These are phyloP conservation scores for Blastobotrys illinoisensis DNA, from an alignment of 1,139 yeast genomes.

Conservation along the genomic window DNA sequence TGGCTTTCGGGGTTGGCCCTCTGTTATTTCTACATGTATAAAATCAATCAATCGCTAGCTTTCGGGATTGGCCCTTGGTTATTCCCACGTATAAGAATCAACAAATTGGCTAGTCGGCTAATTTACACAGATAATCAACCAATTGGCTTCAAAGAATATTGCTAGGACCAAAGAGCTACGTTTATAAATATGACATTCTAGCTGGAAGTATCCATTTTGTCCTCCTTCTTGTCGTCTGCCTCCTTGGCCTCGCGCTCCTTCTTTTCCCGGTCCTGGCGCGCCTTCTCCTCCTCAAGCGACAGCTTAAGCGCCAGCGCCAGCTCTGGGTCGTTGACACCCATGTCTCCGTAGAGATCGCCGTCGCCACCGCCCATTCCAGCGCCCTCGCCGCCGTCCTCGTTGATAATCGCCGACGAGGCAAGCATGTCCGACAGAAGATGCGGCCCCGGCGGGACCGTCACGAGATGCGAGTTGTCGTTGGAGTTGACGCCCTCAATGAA, in stretches of 20 bases:
- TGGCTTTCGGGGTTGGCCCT: too few relatives aligned
- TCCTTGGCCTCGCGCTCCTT: conserved; percentile 18
- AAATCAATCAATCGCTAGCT: too few relatives aligned
- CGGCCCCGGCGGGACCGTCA: conserved; percentile 87
- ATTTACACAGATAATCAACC: too few relatives aligned
- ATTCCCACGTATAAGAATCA: too few relatives aligned
- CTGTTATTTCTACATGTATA: too few relatives aligned
- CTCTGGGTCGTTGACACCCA: conserved; percentile 90
- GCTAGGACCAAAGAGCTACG: too few relatives aligned
- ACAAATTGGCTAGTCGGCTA: too few relatives aligned
- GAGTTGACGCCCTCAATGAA: conserved; percentile 72
- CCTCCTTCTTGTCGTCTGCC: conserved; percentile 11
- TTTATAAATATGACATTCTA: background rate
- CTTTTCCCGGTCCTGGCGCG: conserved; percentile 60
- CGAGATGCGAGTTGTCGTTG: conserved; percentile 75
- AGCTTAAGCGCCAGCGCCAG: conserved; percentile 88
- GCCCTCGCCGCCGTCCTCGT: conserved; percentile 45
- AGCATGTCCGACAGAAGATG: conserved; percentile 69
- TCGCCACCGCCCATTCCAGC: conserved; percentile 39
- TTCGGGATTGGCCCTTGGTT: too few relatives aligned
- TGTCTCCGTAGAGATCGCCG: conserved; percentile 42
- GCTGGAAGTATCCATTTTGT: conserved; percentile 18
- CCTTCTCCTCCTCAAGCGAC: conserved; percentile 76
- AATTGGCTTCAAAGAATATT: too few relatives aligned
- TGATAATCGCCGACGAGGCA: conserved; percentile 62